These are phyloP conservation scores for Mesembryanthemum crystallinum DNA, from an alignment of 148 eudicot genomes.

Conservation along the genomic window DNA sequence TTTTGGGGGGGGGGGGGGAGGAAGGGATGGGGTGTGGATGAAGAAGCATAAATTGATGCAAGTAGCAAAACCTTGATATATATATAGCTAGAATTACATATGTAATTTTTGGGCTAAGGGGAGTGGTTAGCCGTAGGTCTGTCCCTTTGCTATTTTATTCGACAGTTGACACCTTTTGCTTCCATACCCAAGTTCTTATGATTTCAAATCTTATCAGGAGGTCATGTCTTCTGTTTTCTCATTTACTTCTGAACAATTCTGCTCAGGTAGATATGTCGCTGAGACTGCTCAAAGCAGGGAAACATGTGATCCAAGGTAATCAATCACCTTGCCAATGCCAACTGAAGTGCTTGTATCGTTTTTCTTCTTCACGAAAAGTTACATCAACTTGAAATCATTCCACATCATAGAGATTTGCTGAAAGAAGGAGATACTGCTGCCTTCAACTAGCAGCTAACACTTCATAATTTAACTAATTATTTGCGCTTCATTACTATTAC, in stretches of 20 bases:
- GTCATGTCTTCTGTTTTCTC: background rate
- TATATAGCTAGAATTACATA: background rate
- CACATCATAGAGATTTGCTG: background rate
- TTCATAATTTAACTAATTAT: background rate
- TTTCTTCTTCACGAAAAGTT: background rate
- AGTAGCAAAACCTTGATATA: too few relatives aligned
- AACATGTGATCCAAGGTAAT: conserved; percentile 96
- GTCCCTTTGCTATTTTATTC: background rate
- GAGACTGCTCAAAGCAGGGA: conserved; percentile 83
- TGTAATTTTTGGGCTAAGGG: background rate
- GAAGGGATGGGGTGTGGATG: too few relatives aligned
- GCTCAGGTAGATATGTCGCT: conserved; percentile 77
- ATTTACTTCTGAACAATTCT: conserved; percentile 5
- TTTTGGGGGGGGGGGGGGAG: too few relatives aligned
- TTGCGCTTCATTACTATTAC: background rate
- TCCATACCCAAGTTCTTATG: background rate
- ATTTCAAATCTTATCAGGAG: background rate
- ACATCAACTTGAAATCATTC: background rate
- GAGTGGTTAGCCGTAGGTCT: background rate
- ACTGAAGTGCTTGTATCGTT: background rate
- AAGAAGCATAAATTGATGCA: too few relatives aligned
- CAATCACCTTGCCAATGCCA: background rate
- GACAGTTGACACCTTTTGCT: background rate
- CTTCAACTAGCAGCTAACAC: background rate
- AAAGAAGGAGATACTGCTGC: conserved; percentile 7